Conservation (phyloP, 1,284 basidiomycete species). For the Fomitopsis palustris region DNA sequence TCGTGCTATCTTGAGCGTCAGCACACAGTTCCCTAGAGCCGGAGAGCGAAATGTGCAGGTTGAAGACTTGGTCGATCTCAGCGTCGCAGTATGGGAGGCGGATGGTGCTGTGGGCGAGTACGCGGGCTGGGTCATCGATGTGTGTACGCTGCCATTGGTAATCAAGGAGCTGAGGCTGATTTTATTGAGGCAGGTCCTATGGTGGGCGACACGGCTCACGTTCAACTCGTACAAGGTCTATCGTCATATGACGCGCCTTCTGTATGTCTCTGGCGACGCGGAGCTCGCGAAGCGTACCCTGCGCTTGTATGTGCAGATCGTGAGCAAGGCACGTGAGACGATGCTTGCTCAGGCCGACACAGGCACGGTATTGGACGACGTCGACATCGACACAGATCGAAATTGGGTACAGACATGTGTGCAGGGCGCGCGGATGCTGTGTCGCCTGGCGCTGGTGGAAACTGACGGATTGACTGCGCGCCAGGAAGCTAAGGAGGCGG, state of each 20-base stretch:
- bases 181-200: conserved; percentile 56
- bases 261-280: conserved; percentile 62
- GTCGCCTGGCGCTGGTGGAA: conserved; percentile 42
- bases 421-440: conserved; percentile 74
- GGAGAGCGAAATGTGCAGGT: conserved; percentile 80
- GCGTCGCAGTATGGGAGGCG: conserved; percentile 79
- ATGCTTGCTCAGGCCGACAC: conserved; percentile 20
- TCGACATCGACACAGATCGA: conserved; percentile 52
- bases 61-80: conserved; percentile 81
- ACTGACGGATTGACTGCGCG: conserved; percentile 35
- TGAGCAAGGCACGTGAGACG: conserved; percentile 75
- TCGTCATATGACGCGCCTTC: conserved; percentile 76
- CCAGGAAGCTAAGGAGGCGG: conserved; percentile 56
- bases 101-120: conserved; percentile 56
- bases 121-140: conserved; percentile 72
- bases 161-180: conserved; percentile 7
- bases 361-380: conserved; percentile 30
- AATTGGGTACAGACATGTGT: conserved; percentile 73
- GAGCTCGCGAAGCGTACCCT: conserved; percentile 74
- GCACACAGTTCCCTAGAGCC: conserved; percentile 80
- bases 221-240: conserved; percentile 87
- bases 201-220: conserved; percentile 89
- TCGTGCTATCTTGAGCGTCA: conserved; percentile 57
- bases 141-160: conserved; percentile 32
- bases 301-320: conserved; percentile 80